Evolutionary conservation across 306 rosid genomes (phyloP), one percentile per base, ranked within the genome.

Genomic region (Biancaea sappan): DNA sequence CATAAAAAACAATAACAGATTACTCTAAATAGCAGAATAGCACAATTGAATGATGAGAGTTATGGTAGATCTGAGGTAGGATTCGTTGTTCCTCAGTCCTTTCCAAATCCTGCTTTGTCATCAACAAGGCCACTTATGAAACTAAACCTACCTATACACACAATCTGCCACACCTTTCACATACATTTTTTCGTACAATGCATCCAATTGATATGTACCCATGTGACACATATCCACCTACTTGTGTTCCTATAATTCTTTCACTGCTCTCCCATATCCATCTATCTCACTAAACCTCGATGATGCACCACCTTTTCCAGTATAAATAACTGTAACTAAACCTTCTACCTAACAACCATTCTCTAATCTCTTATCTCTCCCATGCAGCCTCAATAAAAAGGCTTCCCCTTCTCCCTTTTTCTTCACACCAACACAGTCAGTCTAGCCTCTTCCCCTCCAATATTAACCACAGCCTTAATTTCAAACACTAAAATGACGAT

Each of bases 221-320:
- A n/a, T 19, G 32, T 35, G 40, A 72, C 52, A 16, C 11, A 34
- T 11, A 15, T 13, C n/a, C n/a, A 43, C 50, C 50, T 25, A 43
- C 31, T 44, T n/a, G 13, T 3, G 66, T n/a, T 58, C 22, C 21
- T n/a, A 52, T 47, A 61, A 53, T 41, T 32, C 31, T 22, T 19
- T 29, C 66, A 34, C 44, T 24, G 37, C 51, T 40, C 54, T 52
- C 26, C 18, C 5, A 40, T 18, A 5, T 50, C 28, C 15, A 29
- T 16, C 6, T 26, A 2, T 19, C 16, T 47, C 3, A 4, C 16
- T 58, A 37, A 37, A 2, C 44, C 31, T 6, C 18, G 44, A 28
- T 22, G 71, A 61, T 72, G 60, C 84, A 46, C 64, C 80, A 68
- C 65, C 79, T 50, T 66, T 69, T 11, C 65, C 54, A 52, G 18